Base-by-base conservation (phyloP, 495 filamentous ascomycete genomes). In the Xylaria flabelliformis region DNA sequence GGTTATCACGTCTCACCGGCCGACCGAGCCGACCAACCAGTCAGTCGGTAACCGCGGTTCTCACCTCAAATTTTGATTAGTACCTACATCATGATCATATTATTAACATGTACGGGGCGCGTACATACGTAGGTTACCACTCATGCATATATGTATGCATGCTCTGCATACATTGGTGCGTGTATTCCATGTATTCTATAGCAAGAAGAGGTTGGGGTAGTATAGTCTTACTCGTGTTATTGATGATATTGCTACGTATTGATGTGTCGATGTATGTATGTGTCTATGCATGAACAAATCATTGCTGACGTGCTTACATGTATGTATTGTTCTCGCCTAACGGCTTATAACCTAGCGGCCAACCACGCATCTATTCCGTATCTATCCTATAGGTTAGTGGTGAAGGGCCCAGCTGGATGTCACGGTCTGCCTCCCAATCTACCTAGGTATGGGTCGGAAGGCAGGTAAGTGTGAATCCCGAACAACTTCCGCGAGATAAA, bases 11-110 rank as follows among this genome's bases (percentile, higher is more conserved):
- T 56, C 65, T 56, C 48, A 55, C 65, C 65, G 65, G 34, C 65
- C 65, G 65, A 67, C 50, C 48, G 65, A 67, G 50, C 65, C 65
- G 65, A 67, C 64, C 41, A 39, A 67, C 65, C 65, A 51, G 44
- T 29, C 61, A 9, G 48, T 67, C 48, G 65, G 48, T 56, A 67
- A 56, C 65, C 65, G 65, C 65, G 34, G 48, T 32, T 67, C 50
- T 67, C 65, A 67, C 65, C 65, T 67, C 50, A 21, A n/a, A 61
- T 15, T 42, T 41, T 44, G 19, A 48, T 32, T 34, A 21, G 58
- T 12, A 61, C 34, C 58, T 61, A 61, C 56, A 50, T 56, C 24
- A 29, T 7, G 6, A 44, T 64, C 9, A 44, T 64, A 44, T 44
- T 61, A 61, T 61, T 39, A 61, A 61, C 58, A 21, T 64, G 61